A percentile compares a stretch with the other conserved stretches of the same genome.
phyloP scores from a whole-genome alignment of 1,139 yeast genomes.

The Arxiozyma slooffiae region DNA sequence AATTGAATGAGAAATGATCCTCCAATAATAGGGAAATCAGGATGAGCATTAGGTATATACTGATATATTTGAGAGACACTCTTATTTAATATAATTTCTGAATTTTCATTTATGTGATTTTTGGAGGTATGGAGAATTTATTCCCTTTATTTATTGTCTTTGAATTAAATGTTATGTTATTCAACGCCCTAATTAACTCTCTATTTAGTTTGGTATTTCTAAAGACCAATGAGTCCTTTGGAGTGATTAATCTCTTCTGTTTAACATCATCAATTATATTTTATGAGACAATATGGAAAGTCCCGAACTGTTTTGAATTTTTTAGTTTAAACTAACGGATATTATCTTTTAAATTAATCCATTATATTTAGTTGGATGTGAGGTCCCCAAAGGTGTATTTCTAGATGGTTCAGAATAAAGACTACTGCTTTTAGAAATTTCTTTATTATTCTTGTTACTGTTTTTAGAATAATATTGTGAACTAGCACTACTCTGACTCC shows the following conservation, averaged over 20 bases:
- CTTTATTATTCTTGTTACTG: slow-evolving; percentile 10
- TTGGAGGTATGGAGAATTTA: no score
- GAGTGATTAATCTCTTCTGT: slow-evolving; percentile 46
- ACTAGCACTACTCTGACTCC: not conserved
- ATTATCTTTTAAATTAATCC: slow-evolving; percentile 80
- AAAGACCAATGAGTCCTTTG: slow-evolving; percentile 45
- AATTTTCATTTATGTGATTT: not conserved
- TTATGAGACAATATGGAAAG: slow-evolving; percentile 71
- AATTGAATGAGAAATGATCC: not conserved
- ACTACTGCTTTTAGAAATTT: not conserved
- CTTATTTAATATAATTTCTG: not conserved
- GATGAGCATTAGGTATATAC: not conserved
- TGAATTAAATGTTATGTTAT: slow-evolving; percentile 42
- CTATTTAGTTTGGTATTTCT: slow-evolving; percentile 45
- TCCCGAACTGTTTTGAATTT: slow-evolving; percentile 31
- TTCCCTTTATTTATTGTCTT: slow-evolving; percentile 5
- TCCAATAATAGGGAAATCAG: not conserved
- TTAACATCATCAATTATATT: slow-evolving; percentile 67
- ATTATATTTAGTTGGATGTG: slow-evolving; percentile 53
- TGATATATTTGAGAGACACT: slow-evolving; percentile 3
- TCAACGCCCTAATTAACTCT: slow-evolving; percentile 51
- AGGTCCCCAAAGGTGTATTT: slow-evolving; percentile 6
- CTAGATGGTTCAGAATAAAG: not conserved
- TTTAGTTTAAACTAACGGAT: slow-evolving; percentile 41
- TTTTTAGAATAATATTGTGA: slow-evolving; percentile 7